phyloP scores from a whole-genome alignment of 1,284 basidiomycete species.

The Cryptococcus depauperatus region DNA sequence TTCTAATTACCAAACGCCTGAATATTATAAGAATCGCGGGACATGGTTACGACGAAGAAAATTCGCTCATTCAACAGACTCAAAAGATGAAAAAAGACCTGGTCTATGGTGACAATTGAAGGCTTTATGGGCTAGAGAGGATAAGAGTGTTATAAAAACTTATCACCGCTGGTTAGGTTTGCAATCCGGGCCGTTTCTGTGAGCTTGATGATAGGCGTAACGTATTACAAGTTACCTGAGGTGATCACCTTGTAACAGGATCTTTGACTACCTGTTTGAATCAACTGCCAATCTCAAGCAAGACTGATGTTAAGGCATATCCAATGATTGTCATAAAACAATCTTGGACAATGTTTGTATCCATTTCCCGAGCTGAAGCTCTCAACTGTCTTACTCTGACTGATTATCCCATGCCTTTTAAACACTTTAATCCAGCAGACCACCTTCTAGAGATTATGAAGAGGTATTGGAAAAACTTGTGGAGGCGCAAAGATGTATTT shows the following conservation, averaged over 20 bases:
- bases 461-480: conserved; percentile 44
- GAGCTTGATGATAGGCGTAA: conserved; percentile 31
- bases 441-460: conserved; percentile 45
- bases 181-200: conserved; percentile 37
- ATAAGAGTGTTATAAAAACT: conserved; percentile 44
- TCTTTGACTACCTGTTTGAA: conserved; percentile 43
- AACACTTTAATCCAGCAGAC: conserved; percentile 45
- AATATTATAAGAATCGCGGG: no score
- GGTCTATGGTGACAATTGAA: conserved; percentile 35
- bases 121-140: conserved; percentile 36
- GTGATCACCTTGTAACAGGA: conserved; percentile 28
- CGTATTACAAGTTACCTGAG: conserved; percentile 26
- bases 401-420: conserved; percentile 42
- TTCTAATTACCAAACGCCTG: no score
- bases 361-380: conserved; percentile 33
- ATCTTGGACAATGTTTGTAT: neutral
- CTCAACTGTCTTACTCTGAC: conserved; percentile 36
- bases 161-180: conserved; percentile 37
- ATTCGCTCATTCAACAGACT: no score
- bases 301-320: neutral
- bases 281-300: conserved; percentile 39
- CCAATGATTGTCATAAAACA: neutral
- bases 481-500: conserved; percentile 41
- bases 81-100: conserved; percentile 24
- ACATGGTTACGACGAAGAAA: no score